Conservation (phyloP, 2,329 filamentous ascomycete species). For the Sporothrix luriei region DNA sequence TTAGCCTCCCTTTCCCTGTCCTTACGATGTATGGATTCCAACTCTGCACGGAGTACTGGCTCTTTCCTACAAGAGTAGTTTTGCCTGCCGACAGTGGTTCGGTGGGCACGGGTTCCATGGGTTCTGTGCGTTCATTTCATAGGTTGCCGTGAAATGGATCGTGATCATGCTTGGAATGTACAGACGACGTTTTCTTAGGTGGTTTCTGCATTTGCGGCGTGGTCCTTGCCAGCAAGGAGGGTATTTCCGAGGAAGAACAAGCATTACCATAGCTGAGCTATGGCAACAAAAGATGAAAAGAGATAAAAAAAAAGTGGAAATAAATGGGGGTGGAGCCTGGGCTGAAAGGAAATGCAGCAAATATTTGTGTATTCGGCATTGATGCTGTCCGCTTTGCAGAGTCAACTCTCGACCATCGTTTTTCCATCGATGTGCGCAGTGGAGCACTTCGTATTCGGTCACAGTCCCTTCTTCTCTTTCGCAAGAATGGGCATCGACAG, state of each 20-base stretch:
- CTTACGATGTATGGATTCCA: background rate
- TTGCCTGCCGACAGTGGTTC: slow-evolving; percentile 1
- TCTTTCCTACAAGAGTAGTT: background rate
- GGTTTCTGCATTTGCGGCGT: background rate
- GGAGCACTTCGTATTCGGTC: background rate
- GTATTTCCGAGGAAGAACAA: background rate
- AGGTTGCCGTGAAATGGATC: background rate
- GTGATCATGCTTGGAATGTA: background rate
- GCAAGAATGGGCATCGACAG: background rate
- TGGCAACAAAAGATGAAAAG: background rate
- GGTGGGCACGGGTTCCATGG: background rate
- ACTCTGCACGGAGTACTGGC: background rate
- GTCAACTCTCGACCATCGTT: background rate
- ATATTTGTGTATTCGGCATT: slow-evolving; percentile 1
- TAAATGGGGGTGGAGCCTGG: background rate
- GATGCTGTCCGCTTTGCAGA: background rate
- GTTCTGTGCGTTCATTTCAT: too few relatives aligned
- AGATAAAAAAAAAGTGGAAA: background rate
- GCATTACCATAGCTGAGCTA: background rate
- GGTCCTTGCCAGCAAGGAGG: background rate
- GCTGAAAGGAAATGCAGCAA: slow-evolving; percentile 5
- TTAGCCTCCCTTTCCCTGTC: background rate
- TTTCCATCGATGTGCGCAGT: background rate
- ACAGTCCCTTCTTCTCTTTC: background rate
- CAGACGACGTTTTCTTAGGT: too few relatives aligned